Conservation (phyloP, 1,139 yeast genomes). For the Hansenula anomala region DNA sequence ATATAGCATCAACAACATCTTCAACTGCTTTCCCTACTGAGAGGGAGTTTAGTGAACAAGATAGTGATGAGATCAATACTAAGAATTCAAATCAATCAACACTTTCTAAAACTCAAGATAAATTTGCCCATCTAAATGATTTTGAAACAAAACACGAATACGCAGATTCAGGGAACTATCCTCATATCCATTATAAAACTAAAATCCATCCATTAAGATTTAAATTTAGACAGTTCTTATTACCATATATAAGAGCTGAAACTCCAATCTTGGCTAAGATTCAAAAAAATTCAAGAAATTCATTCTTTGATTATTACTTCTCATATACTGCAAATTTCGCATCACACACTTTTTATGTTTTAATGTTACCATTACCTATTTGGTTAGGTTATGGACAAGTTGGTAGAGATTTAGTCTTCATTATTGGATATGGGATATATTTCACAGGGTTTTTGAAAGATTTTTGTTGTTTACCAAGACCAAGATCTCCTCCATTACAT, state of each 20-base stretch:
- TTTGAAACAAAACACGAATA: slow-evolving; percentile 23
- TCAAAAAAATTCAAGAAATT: slow-evolving; percentile 49
- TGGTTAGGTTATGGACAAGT: slow-evolving; percentile 72
- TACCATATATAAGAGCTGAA: slow-evolving; percentile 64
- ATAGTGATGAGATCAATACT: neutral
- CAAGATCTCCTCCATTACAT: slow-evolving; percentile 86
- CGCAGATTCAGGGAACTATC: slow-evolving; percentile 69
- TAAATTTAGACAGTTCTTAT: slow-evolving; percentile 46
- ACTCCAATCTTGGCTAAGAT: slow-evolving; percentile 54
- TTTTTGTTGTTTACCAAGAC: slow-evolving; percentile 85
- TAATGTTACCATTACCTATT: slow-evolving; percentile 78
- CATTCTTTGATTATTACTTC: slow-evolving; percentile 66
- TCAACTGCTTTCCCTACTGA: too few species aligned
- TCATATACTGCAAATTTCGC: slow-evolving; percentile 90
- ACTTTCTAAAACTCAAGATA: too few species aligned
- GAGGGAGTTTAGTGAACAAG: neutral
- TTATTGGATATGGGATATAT: slow-evolving; percentile 82
- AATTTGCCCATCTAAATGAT: slow-evolving; percentile 23
- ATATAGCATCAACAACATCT: too few species aligned
- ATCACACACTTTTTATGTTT: slow-evolving; percentile 87
- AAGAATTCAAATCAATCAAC: neutral
- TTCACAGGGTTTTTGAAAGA: slow-evolving; percentile 78
- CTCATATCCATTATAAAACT: slow-evolving; percentile 58
- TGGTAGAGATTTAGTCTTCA: slow-evolving; percentile 68
- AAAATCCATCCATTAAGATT: slow-evolving; percentile 59